Evolutionary conservation across 345 rosid genomes (phyloP), one percentile per base, ranked within the genome.

Genomic region (Syzygium jambos): DNA sequence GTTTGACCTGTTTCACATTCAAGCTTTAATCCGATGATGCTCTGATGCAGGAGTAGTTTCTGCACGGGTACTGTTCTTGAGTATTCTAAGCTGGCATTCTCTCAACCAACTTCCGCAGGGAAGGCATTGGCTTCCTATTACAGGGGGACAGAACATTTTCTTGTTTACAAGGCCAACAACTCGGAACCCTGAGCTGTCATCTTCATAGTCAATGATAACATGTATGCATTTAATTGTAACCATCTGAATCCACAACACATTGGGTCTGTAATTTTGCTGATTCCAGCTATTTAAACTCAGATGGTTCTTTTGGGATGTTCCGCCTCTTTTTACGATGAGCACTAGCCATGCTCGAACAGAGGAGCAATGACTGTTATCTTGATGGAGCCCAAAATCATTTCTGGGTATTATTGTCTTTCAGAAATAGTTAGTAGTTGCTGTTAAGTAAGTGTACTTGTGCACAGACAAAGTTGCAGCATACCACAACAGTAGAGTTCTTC

Each of bases 31-130:
- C 14, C 23, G 46, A 61, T n/a, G 46, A 5, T 11, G 13, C 27
- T 78, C 23, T 25, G 6, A 88, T 84, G 88, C 96, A 96, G 98
- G 94, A 94, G 89, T 90, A 95, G 93, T 89, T 96, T 96, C 87
- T 87, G 90, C 88, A 86, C 23, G 85, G 95, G 92, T 22, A 84
- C 86, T 84, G 88, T 84, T 54, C 87, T 93, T 51, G 94, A 94
- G 34, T 91, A 89, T 89, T 90, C 94, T 87, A 90, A 94, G 90
- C 3, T 96, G 83, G 98, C 99, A 86, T 95, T 98, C 89, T 98
- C 97, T 56, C 93, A 94, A 49, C 98, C 99, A 85, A 95, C 92
- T 78, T 90, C 94, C 29, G 91, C 94, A 3, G 99, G 98, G 87
- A 93, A 90, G 91, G 93, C 95, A 16, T 89, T 96, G 92, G 98